phyloP scores from a whole-genome alignment of 495 filamentous ascomycete genomes.

The Hyaloscypha variabilis region DNA sequence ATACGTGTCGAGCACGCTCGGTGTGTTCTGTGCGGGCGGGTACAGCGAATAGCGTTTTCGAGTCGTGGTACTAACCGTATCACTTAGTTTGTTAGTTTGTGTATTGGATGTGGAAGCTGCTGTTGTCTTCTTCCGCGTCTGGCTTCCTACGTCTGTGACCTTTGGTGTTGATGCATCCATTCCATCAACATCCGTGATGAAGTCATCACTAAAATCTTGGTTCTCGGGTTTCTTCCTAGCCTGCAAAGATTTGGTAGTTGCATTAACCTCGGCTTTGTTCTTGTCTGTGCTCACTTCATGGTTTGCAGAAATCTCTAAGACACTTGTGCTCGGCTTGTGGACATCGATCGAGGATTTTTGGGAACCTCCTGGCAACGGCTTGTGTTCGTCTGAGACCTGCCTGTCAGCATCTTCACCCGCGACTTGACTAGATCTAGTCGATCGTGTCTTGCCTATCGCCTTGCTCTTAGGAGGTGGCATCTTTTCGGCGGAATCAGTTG shows the following conservation, averaged over 20 bases:
- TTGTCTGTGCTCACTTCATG: not conserved
- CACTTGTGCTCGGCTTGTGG: too few species aligned
- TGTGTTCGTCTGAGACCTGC: not conserved
- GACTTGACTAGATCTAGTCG: not conserved
- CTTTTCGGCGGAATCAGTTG: not conserved
- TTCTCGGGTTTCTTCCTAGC: not conserved
- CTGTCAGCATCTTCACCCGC: not conserved
- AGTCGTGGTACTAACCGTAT: not conserved
- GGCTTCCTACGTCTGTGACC: not conserved
- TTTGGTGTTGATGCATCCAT: conserved; percentile 8
- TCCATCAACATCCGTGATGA: not conserved
- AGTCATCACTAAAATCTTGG: not conserved
- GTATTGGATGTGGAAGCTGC: not conserved
- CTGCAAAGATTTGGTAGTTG: not conserved
- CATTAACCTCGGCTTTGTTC: not conserved
- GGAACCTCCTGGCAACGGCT: not conserved
- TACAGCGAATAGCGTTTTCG: conserved; percentile 3
- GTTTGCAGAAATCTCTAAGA: not conserved
- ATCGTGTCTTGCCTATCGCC: not conserved
- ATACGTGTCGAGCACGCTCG: not conserved
- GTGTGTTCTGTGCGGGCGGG: not conserved
- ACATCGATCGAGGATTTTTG: not conserved
- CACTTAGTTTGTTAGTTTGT: not conserved
- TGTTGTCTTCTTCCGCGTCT: not conserved
- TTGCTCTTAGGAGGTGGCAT: not conserved